Evolutionary conservation across 1,139 yeast species (phyloP).

Genomic region (Yamadazyma diospyri): DNA sequence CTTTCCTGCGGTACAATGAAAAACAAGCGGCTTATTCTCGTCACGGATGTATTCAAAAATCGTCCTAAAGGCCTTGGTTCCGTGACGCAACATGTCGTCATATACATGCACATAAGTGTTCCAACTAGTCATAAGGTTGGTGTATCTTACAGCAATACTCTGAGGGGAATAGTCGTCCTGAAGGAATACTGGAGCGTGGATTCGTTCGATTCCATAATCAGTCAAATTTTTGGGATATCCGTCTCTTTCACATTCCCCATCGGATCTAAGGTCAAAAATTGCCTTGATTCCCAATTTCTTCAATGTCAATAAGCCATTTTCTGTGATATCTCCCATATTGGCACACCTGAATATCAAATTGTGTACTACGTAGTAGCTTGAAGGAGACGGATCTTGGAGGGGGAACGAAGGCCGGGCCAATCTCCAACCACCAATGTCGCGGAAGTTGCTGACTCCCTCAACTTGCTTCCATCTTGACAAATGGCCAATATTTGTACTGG

Average conservation of each 20-base stretch:
- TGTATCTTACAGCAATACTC: constrained; percentile 55
- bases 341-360: constrained; percentile 65
- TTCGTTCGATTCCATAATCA: constrained; percentile 45
- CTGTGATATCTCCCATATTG: constrained; percentile 49
- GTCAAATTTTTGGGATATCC: constrained; percentile 40
- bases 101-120: constrained; percentile 65
- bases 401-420: constrained; percentile 30
- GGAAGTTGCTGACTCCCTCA: constrained; percentile 68
- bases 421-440: constrained; percentile 81
- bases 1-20: constrained; percentile 86
- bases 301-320: constrained; percentile 39
- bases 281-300: constrained; percentile 47
- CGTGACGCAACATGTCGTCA: constrained; percentile 51
- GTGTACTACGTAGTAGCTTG: constrained; percentile 46
- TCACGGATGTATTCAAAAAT: constrained; percentile 57
- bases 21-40: constrained; percentile 44
- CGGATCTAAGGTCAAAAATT: constrained; percentile 69
- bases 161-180: constrained; percentile 63
- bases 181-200: constrained; percentile 59
- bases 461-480: constrained; percentile 56
- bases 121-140: constrained; percentile 58
- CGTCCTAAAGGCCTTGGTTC: constrained; percentile 40
- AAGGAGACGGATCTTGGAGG: constrained; percentile 9
- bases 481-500: constrained; percentile 34
- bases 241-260: constrained; percentile 51